Conservation (phyloP, 352 stramenopile species). For the Globisporangium echinulatum region DNA sequence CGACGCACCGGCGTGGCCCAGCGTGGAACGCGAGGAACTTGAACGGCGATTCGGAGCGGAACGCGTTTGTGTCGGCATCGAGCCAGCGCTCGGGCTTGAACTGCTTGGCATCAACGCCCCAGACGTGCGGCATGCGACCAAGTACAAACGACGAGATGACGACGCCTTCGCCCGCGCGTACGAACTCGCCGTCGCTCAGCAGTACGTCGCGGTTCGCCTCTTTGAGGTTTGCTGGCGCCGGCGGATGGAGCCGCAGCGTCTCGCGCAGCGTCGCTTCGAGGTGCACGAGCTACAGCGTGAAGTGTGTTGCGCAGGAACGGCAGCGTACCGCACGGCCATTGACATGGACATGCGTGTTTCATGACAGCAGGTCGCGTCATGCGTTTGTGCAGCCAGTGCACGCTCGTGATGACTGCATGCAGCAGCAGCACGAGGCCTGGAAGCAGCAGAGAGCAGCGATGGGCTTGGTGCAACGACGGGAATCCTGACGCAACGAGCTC, state of each 20-base stretch:
- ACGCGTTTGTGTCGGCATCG: too few relatives aligned
- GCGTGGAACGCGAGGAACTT: too few relatives aligned
- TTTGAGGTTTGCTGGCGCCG: slow-evolving; percentile 25
- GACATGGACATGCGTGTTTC: slow-evolving; percentile 4
- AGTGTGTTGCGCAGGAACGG: slow-evolving; percentile 15
- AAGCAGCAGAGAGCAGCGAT: not conserved
- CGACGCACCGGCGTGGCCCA: too few relatives aligned
- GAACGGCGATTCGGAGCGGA: too few relatives aligned
- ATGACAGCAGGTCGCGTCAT: slow-evolving; percentile 1
- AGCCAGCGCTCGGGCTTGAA: slow-evolving; percentile 50
- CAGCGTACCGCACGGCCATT: slow-evolving; percentile 9
- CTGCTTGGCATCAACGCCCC: slow-evolving; percentile 32
- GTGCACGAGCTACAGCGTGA: slow-evolving; percentile 12
- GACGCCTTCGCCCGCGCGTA: slow-evolving; percentile 24
- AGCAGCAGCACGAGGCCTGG: not conserved
- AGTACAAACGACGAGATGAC: slow-evolving; percentile 34
- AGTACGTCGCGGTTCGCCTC: slow-evolving; percentile 28
- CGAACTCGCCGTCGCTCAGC: slow-evolving; percentile 51
- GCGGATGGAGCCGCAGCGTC: slow-evolving; percentile 24
- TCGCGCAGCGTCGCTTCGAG: slow-evolving; percentile 21
- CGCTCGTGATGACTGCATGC: not conserved
- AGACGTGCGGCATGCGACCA: slow-evolving; percentile 32
- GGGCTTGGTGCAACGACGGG: not conserved
- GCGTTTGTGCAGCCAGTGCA: slow-evolving; percentile 6
- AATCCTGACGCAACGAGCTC: not conserved